Base-by-base conservation (phyloP, 169 alveolate genomes). In the Babesia bigemina region DNA sequence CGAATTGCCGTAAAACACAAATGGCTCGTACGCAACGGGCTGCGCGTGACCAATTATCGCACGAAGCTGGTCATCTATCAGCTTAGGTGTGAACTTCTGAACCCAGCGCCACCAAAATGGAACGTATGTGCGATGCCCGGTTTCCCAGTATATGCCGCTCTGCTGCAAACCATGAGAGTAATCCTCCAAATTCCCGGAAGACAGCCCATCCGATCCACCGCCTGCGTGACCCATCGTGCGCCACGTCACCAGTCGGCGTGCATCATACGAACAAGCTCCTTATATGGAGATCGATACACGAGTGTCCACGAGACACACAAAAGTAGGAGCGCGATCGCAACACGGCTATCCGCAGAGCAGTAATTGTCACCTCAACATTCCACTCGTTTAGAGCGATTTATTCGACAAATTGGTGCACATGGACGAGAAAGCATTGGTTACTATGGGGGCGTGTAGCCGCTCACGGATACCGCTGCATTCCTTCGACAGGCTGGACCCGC, bases 91-190 rank as follows among this genome's bases (percentile, higher is more conserved):
- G 53, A 91, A 92, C 53, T 91, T 91, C 45, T 91, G 93, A 21
- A 86, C 81, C 44, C 89, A 45, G 14, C 84, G 63, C 22, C 92
- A 85, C 87, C 92, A 92, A 71, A 92, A 92, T 4, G 95, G 96
- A 28, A 92, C 84, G 77, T 89, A 92, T 7, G 96, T 91, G 22
- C 96, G 57, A 71, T 92, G 96, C 10, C 96, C 95, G 16, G 96
- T 92, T 75, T 92, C 96, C 96, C 96, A 92, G 88, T 92, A 92
- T 10, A 92, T 92, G 11, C 93, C 90, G 75, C 82, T 89, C 76
- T 86, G 88, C 82, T 92, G 96, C 47, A 83, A 55, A 13, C 90
- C 90, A 66, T 83, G 85, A 22, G 90, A 83, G 62, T 65, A 75
- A 44, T 63, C 65, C 26, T 83, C 90, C 57, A 28, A 49, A 62